phyloP scores from a whole-genome alignment of 2,329 filamentous ascomycete genomes.

The Colletotrichum cuscutae region DNA sequence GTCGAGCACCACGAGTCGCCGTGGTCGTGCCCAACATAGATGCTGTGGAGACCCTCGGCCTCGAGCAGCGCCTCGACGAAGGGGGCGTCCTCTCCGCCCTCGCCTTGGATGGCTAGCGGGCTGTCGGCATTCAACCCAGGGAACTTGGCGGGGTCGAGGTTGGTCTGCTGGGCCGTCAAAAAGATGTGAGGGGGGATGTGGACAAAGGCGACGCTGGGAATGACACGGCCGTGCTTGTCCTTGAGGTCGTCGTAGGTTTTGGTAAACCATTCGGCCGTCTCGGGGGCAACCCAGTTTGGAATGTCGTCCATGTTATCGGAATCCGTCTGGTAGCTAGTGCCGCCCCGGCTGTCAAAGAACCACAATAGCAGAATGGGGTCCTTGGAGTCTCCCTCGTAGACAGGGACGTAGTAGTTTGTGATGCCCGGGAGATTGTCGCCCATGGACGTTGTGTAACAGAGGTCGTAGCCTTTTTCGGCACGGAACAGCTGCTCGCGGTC shows the following conservation, averaged over 20 bases:
- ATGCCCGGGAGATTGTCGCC: conserved; percentile 32
- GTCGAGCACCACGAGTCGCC: conserved; percentile 56
- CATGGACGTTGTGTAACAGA: conserved; percentile 53
- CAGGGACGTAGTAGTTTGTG: conserved; percentile 38
- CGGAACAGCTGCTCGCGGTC: conserved; percentile 52
- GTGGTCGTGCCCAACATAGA: conserved; percentile 69
- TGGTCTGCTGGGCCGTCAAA: conserved; percentile 31
- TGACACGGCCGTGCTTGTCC: conserved; percentile 32
- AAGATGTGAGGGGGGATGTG: conserved; percentile 36
- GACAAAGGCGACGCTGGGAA: conserved; percentile 37
- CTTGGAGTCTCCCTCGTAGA: conserved; percentile 24
- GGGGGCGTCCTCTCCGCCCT: conserved; percentile 51
- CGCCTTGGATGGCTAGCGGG: conserved; percentile 43
- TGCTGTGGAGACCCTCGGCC: conserved; percentile 56
- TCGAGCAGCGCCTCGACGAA: conserved; percentile 63
- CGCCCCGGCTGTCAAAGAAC: conserved; percentile 67
- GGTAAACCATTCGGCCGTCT: conserved; percentile 57
- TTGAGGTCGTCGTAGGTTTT: conserved; percentile 41
- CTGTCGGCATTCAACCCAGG: conserved; percentile 42
- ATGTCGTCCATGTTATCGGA: conserved; percentile 40
- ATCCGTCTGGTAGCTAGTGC: conserved; percentile 47
- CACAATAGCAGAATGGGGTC: conserved; percentile 56
- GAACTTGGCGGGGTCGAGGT: conserved; percentile 47
- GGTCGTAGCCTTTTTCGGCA: conserved; percentile 65
- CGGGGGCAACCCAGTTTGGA: conserved; percentile 56